phyloP scores from a whole-genome alignment of 371 early-diverging fungal species.

The Actinomucor elegans region DNA sequence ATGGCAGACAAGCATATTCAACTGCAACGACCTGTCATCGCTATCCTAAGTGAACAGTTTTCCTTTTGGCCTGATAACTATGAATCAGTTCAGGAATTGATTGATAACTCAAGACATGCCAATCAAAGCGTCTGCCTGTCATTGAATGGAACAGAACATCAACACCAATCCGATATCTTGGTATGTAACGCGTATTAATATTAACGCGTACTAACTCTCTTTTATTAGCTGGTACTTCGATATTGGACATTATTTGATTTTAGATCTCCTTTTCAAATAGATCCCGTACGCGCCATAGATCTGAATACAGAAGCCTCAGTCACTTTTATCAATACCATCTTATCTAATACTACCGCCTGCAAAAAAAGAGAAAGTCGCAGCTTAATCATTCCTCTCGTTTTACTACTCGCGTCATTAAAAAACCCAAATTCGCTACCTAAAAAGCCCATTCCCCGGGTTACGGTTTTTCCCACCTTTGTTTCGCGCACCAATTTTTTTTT shows the following conservation, averaged over 20 bases:
- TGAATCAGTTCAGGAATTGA: conserved; percentile 22
- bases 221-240: conserved; percentile 14
- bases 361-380: not conserved
- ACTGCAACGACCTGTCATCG: conserved; percentile 35
- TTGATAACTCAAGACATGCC: conserved; percentile 6
- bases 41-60: conserved; percentile 37
- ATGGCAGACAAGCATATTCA: conserved; percentile 4
- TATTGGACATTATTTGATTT: conserved; percentile 24
- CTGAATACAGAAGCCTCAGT: conserved; percentile 18
- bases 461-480: conserved; percentile 1
- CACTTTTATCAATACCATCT: conserved; percentile 17
- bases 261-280: conserved; percentile 25
- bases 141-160: conserved; percentile 22
- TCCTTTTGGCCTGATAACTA: conserved; percentile 34
- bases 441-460: not conserved
- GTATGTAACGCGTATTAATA: not conserved
- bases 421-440: not conserved
- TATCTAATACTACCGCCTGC: no score
- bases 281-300: conserved; percentile 23
- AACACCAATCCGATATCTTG: conserved; percentile 23
- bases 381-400: no score
- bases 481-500: not conserved
- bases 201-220: no score
- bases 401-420: conserved; percentile 7
- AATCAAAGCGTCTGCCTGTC: conserved; percentile 8